Evolutionary conservation across 352 stramenopile genomes (phyloP).

Genomic region (Phytophthora citricola): DNA sequence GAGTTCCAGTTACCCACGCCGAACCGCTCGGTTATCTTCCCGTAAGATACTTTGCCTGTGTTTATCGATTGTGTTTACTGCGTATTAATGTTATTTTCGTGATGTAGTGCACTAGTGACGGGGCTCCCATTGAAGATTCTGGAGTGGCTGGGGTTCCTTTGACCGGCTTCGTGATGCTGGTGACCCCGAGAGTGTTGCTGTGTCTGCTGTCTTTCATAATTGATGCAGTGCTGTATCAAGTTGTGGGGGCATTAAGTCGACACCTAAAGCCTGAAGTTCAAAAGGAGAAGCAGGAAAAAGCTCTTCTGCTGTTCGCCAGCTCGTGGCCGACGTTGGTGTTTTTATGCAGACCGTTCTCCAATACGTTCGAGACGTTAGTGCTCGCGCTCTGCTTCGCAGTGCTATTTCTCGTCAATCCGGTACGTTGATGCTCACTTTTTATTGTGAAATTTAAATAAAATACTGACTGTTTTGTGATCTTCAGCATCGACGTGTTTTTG

Average conservation of each 20-base stretch:
- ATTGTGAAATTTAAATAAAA: constrained; percentile 7
- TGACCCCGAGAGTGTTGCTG: constrained; percentile 67
- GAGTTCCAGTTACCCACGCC: constrained; percentile 68
- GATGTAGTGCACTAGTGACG: constrained; percentile 51
- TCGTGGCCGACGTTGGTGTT: constrained; percentile 77
- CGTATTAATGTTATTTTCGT: constrained; percentile 4
- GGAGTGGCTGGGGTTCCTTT: constrained; percentile 42
- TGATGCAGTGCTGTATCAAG: constrained; percentile 53
- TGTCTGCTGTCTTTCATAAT: constrained; percentile 64
- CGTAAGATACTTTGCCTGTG: constrained; percentile 40
- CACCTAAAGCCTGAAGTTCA: constrained; percentile 22
- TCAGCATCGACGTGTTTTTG: constrained; percentile 51
- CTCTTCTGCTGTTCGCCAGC: constrained; percentile 64
- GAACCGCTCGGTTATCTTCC: constrained; percentile 82
- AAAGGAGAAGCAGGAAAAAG: constrained; percentile 31
- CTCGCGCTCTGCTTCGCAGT: constrained; percentile 62
- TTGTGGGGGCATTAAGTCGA: constrained; percentile 44
- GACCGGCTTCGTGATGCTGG: constrained; percentile 53
- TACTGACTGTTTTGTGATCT: constrained; percentile 8
- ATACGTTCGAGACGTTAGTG: constrained; percentile 75
- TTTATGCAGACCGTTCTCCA: constrained; percentile 81
- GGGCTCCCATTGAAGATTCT: constrained; percentile 61
- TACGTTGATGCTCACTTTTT: constrained; percentile 21
- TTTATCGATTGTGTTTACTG: not conserved
- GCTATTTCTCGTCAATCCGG: constrained; percentile 56